Conservation (phyloP, 257 asterid genomes). For the Paraleonurus japonicus region DNA sequence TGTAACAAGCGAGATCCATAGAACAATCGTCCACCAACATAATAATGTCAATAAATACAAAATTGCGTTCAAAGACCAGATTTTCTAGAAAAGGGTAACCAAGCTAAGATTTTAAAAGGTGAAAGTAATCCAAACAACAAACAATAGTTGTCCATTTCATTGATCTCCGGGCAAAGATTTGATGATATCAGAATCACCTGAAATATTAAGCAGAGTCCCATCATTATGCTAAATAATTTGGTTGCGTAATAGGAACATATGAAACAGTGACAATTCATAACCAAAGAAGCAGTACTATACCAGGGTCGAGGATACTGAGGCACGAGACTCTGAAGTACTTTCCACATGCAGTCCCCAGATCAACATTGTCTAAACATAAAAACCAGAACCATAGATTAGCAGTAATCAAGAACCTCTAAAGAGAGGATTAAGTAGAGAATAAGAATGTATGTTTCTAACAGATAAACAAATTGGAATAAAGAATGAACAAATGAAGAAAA, state of each 20-base stretch:
- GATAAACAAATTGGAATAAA: not conserved
- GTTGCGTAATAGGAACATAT: not conserved
- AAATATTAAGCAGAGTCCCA: not conserved
- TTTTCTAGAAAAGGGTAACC: slow-evolving; percentile 8
- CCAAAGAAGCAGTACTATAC: slow-evolving; percentile 19
- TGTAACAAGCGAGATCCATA: not conserved
- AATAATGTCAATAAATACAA: slow-evolving; percentile 3
- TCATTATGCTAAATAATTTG: not conserved
- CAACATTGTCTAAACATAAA: slow-evolving; percentile 57
- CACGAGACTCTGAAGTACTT: slow-evolving; percentile 70
- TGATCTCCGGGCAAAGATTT: slow-evolving; percentile 60
- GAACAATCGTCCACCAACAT: not conserved
- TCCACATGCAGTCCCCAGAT: slow-evolving; percentile 79
- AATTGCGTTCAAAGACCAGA: not conserved
- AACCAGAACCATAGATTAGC: not conserved
- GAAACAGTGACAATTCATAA: no score
- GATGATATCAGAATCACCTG: slow-evolving; percentile 83
- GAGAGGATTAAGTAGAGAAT: not conserved
- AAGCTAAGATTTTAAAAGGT: slow-evolving; percentile 2
- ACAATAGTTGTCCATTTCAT: slow-evolving; percentile 19
- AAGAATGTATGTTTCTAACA: no score
- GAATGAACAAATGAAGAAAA: not conserved
- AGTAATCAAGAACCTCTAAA: not conserved
- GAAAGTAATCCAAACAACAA: slow-evolving; percentile 9
- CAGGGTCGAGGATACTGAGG: slow-evolving; percentile 76